These are phyloP conservation scores for Chytridium lagenaria DNA, from an alignment of 371 early-diverging fungal genomes.

Conservation along the genomic window DNA sequence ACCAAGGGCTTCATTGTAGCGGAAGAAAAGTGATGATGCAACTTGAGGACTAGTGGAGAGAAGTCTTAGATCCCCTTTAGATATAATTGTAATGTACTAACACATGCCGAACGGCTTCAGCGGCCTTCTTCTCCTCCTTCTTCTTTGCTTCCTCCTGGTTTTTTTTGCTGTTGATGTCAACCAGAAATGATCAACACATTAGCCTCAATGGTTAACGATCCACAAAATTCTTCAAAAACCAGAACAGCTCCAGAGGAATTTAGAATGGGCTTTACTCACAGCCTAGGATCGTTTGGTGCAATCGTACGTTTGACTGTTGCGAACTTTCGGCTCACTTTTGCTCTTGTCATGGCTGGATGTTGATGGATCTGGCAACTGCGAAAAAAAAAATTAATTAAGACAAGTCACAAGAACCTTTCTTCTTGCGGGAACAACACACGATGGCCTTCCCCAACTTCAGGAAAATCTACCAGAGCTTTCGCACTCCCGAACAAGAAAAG, in stretches of 20 bases:
- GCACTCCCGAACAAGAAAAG: slow-evolving; percentile 79
- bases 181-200: background rate
- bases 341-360: slow-evolving; percentile 72
- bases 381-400: slow-evolving; percentile 20
- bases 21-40: slow-evolving; percentile 95
- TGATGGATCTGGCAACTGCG: background rate
- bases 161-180: slow-evolving; percentile 59
- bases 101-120: slow-evolving; percentile 79
- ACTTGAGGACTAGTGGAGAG: slow-evolving; percentile 71
- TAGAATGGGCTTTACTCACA: slow-evolving; percentile 58
- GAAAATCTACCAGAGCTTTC: slow-evolving; percentile 72
- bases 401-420: background rate
- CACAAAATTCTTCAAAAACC: no score
- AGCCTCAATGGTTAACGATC: no score
- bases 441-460: slow-evolving; percentile 49
- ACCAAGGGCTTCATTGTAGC: slow-evolving; percentile 93
- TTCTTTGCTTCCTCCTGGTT: slow-evolving; percentile 80
- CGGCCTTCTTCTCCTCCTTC: slow-evolving; percentile 72
- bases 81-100: slow-evolving; percentile 49
- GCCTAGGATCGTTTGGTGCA: slow-evolving; percentile 84
- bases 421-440: background rate
- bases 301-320: slow-evolving; percentile 91
- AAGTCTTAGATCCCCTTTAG: background rate
- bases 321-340: slow-evolving; percentile 91
- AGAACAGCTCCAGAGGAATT: background rate